Conservation (phyloP, 2,329 filamentous ascomycete species). For the Hyphodiscus sp. region DNA sequence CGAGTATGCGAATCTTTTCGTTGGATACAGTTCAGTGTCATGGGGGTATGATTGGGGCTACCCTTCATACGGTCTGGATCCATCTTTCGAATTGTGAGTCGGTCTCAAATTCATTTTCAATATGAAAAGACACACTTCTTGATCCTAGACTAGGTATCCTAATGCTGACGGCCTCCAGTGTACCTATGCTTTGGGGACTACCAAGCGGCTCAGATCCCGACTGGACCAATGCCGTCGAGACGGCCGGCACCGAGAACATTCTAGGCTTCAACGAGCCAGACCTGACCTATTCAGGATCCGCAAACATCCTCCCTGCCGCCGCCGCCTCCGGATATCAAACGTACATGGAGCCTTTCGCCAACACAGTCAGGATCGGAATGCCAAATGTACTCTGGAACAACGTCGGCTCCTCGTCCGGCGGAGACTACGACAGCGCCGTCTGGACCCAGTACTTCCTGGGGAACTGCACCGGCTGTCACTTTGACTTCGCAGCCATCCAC, state of each 20-base stretch:
- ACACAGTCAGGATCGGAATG: conserved; percentile 35
- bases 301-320: conserved; percentile 36
- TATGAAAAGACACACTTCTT: too few relatives aligned
- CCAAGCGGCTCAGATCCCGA: conserved; percentile 36
- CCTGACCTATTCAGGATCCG: conserved; percentile 41
- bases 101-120: too few relatives aligned
- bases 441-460: conserved; percentile 37
- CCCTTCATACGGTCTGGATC: conserved; percentile 33
- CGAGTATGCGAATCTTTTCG: conserved; percentile 16
- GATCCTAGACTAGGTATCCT: too few relatives aligned
- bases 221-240: conserved; percentile 48
- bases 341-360: conserved; percentile 37
- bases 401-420: conserved; percentile 22
- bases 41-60: conserved; percentile 67
- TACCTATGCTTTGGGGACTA: conserved; percentile 60
- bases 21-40: conserved; percentile 36
- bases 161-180: too few relatives aligned
- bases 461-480: conserved; percentile 34
- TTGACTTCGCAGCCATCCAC: conserved; percentile 40
- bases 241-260: conserved; percentile 48
- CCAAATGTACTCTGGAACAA: conserved; percentile 35
- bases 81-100: conserved; percentile 37
- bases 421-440: conserved; percentile 30
- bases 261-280: conserved; percentile 69
- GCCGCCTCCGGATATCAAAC: conserved; percentile 34